phyloP scores from a whole-genome alignment of 1,284 basidiomycete genomes.

The Ustilago vetiveriae region DNA sequence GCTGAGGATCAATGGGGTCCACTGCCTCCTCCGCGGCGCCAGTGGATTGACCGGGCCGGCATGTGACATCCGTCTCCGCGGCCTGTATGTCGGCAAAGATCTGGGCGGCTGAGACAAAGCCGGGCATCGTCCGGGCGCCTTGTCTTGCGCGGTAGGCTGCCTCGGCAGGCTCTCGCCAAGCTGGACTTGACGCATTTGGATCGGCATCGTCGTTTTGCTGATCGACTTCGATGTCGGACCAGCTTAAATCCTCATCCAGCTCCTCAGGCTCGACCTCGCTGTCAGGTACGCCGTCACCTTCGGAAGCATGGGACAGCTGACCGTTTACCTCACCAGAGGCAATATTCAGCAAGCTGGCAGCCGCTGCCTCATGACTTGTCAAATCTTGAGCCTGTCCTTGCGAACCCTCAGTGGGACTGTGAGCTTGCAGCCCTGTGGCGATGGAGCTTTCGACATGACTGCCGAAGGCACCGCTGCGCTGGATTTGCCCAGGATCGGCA shows the following conservation, averaged over 20 bases:
- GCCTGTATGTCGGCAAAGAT: slow-evolving; percentile 28
- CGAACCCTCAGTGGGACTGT: neutral
- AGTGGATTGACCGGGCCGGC: neutral
- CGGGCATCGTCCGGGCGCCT: slow-evolving; percentile 26
- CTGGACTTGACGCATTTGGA: neutral
- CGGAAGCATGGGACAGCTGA: slow-evolving; percentile 1
- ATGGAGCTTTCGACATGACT: no score
- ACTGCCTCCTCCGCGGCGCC: neutral
- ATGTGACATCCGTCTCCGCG: neutral
- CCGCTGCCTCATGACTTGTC: neutral
- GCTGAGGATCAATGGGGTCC: slow-evolving; percentile 27
- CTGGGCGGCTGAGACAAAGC: slow-evolving; percentile 38
- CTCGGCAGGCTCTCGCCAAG: neutral
- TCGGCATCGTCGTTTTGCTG: slow-evolving; percentile 6
- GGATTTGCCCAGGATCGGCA: no score
- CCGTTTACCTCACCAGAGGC: neutral
- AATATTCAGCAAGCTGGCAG: neutral
- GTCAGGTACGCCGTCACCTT: slow-evolving; percentile 30
- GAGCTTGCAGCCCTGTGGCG: neutral
- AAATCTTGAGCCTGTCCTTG: neutral
- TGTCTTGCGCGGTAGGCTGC: slow-evolving; percentile 24
- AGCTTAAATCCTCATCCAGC: slow-evolving; percentile 39
- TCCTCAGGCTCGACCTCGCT: slow-evolving; percentile 40
- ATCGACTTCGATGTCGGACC: slow-evolving; percentile 25
- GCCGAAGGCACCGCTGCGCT: no score